phyloP scores from a whole-genome alignment of 768 basidiomycete species.

The Boletus rubroflammeus region DNA sequence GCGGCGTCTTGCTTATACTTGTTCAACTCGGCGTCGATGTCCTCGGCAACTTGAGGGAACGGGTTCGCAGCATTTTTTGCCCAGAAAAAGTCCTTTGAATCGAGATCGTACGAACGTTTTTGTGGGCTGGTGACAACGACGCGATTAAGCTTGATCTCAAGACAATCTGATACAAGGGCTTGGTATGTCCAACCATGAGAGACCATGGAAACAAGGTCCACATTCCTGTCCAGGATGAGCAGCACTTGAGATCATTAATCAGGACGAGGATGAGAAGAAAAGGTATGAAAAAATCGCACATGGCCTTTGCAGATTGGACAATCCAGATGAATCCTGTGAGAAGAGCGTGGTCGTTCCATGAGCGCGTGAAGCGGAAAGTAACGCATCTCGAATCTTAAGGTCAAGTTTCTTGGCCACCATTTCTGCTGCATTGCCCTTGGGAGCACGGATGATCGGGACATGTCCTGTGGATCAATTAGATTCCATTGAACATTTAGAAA shows the following conservation, averaged over 20 bases:
- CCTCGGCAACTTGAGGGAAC: conserved; percentile 98
- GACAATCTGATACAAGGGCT: conserved; percentile 94
- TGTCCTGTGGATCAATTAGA: conserved; percentile 51
- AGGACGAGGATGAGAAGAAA: neutral
- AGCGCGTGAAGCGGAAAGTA: conserved; percentile 66
- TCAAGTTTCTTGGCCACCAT: conserved; percentile 99
- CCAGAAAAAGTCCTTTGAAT: conserved; percentile 99
- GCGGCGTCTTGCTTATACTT: conserved; percentile 95
- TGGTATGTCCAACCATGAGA: conserved; percentile 99
- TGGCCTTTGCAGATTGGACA: conserved; percentile 85
- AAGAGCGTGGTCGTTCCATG: conserved; percentile 59
- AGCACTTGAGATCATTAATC: conserved; percentile 56
- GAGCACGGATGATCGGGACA: conserved; percentile 92
- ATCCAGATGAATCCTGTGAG: conserved; percentile 73
- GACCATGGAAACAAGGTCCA: conserved; percentile 90
- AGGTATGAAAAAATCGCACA: conserved; percentile 43
- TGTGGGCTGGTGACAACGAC: conserved; percentile 76
- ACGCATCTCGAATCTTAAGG: conserved; percentile 81
- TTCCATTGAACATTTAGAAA: neutral
- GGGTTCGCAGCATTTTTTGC: conserved; percentile 92
- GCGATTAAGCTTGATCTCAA: conserved; percentile 94
- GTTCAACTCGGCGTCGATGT: conserved; percentile 89
- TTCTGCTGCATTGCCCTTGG: conserved; percentile 95
- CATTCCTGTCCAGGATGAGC: conserved; percentile 89
- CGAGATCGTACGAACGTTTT: conserved; percentile 89